Evolutionary conservation across 2,329 filamentous ascomycete genomes (phyloP).

Genomic region (Nigrospora osmanthi): DNA sequence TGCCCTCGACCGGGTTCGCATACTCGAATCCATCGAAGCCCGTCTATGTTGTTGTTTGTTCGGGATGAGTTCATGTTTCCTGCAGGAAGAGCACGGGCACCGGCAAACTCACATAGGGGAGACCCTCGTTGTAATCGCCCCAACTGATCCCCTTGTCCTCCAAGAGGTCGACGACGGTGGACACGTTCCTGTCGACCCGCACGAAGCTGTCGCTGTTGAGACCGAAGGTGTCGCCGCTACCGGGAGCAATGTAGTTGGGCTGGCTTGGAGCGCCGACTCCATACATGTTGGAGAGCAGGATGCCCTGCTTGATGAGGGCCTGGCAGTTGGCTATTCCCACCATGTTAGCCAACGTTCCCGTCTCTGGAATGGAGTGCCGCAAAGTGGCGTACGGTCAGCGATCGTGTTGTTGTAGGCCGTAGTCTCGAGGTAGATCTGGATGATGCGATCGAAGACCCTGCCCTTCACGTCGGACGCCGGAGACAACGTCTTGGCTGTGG

Average conservation of each 20-base stretch:
- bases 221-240: conserved; percentile 39
- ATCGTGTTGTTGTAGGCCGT: conserved; percentile 1
- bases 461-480: too few relatives aligned
- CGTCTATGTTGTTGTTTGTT: conserved; percentile 9
- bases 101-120: conserved; percentile 22
- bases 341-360: not conserved
- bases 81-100: too few relatives aligned
- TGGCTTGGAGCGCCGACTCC: conserved; percentile 52
- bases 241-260: conserved; percentile 38
- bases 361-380: too few relatives aligned
- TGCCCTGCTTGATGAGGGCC: conserved; percentile 48
- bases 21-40: conserved; percentile 36
- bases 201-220: conserved; percentile 36
- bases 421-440: conserved; percentile 4
- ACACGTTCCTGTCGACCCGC: conserved; percentile 34
- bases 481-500: too few relatives aligned
- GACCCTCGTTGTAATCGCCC: conserved; percentile 37
- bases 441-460: too few relatives aligned
- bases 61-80: too few relatives aligned
- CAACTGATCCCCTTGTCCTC: conserved; percentile 31
- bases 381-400: not conserved
- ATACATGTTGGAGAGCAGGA: conserved; percentile 50
- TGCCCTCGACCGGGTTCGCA: conserved; percentile 29
- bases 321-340: conserved; percentile 1
- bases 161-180: conserved; percentile 38